phyloP scores from a whole-genome alignment of 139 green algal genomes.

The Edaphochlamys debaryana region DNA sequence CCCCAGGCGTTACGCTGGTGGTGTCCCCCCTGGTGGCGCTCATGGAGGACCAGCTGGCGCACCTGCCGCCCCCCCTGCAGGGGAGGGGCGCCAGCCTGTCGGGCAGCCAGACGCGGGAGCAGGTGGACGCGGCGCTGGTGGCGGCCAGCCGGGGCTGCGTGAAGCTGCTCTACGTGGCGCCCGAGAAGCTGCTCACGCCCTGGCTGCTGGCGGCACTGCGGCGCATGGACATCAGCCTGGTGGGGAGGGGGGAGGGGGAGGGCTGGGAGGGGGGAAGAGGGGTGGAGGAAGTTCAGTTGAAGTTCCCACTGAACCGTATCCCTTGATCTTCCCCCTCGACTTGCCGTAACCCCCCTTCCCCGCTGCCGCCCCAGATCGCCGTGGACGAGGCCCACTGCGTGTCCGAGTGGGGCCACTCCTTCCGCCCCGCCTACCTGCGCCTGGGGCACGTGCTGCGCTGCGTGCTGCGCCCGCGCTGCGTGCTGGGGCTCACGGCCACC shows the following conservation, averaged over 20 bases:
- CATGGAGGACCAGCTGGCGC: slow-evolving; percentile 91
- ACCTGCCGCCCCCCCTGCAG: slow-evolving; percentile 74
- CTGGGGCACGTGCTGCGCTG: slow-evolving; percentile 71
- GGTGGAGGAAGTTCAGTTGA: no score
- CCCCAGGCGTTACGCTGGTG: slow-evolving; percentile 79
- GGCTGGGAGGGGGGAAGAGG: neutral
- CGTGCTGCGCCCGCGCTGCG: slow-evolving; percentile 57
- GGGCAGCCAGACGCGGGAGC: slow-evolving; percentile 59
- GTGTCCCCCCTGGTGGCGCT: slow-evolving; percentile 92
- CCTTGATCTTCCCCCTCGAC: no score
- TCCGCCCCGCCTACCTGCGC: slow-evolving; percentile 89
- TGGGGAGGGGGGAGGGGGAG: neutral
- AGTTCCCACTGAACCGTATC: neutral
- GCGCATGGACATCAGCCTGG: slow-evolving; percentile 41
- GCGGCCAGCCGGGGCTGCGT: slow-evolving; percentile 45
- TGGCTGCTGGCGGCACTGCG: slow-evolving; percentile 67
- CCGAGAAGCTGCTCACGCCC: slow-evolving; percentile 85
- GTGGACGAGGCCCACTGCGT: slow-evolving; percentile 95
- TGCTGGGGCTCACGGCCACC: slow-evolving; percentile 93
- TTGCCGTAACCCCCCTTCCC: neutral
- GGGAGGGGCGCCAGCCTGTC: slow-evolving; percentile 79
- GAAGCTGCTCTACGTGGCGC: slow-evolving; percentile 90
- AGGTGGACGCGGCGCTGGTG: slow-evolving; percentile 42
- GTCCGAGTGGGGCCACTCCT: slow-evolving; percentile 96
- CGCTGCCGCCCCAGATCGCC: slow-evolving; percentile 61